Evolutionary conservation across 305 asterid species (phyloP).

Genomic region (Andrographis paniculata): DNA sequence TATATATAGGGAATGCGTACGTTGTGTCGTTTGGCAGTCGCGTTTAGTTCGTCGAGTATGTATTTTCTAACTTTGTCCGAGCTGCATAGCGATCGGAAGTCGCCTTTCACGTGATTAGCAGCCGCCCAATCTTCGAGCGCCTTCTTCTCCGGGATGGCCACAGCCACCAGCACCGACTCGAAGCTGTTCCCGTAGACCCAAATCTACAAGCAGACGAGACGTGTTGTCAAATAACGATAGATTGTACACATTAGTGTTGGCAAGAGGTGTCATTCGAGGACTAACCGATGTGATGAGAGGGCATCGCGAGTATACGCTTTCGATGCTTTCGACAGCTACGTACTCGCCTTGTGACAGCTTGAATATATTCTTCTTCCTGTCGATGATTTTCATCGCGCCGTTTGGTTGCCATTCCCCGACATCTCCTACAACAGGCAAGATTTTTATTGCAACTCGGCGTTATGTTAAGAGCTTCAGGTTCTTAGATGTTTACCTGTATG

Average conservation of each 20-base stretch:
- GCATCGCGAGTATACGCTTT: constrained; percentile 61
- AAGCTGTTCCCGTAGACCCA: constrained; percentile 95
- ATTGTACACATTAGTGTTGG: not conserved
- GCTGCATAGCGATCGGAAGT: constrained; percentile 48
- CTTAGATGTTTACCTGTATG: constrained; percentile 58
- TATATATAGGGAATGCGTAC: constrained; percentile 27
- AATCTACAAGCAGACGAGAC: constrained; percentile 30
- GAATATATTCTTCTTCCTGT: constrained; percentile 87
- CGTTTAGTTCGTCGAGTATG: constrained; percentile 68
- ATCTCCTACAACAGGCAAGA: constrained; percentile 44
- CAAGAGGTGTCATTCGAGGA: not conserved
- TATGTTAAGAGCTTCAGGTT: no score
- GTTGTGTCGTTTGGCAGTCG: constrained; percentile 50
- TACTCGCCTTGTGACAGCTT: constrained; percentile 97
- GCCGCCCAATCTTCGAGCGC: constrained; percentile 79
- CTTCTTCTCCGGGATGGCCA: constrained; percentile 75
- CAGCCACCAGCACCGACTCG: constrained; percentile 84
- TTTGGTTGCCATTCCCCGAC: constrained; percentile 83
- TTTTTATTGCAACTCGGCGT: no score
- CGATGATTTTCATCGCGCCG: constrained; percentile 83
- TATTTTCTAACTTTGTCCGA: constrained; percentile 49
- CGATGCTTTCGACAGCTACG: constrained; percentile 80
- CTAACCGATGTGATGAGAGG: constrained; percentile 73
- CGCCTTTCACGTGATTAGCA: constrained; percentile 45
- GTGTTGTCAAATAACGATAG: not conserved